Conservation (phyloP, 345 rosid genomes). For the Arabis alpina region DNA sequence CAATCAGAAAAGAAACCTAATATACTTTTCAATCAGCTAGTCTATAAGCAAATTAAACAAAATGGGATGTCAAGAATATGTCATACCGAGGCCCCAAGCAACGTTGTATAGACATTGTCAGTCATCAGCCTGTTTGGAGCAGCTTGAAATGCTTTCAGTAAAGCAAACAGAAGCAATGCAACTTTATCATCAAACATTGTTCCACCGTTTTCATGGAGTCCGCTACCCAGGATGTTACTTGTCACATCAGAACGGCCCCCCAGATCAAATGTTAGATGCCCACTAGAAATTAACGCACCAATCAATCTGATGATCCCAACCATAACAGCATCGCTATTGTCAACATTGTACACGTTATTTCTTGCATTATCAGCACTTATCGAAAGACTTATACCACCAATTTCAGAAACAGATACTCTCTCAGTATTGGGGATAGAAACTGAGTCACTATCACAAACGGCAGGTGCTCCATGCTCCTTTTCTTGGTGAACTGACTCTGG, state of each 20-base stretch:
- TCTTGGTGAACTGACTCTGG: conserved; percentile 47
- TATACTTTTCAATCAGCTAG: conserved; percentile 5
- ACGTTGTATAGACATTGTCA: conserved; percentile 75
- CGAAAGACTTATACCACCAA: conserved; percentile 96
- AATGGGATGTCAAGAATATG: conserved; percentile 24
- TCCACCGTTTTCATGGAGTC: conserved; percentile 69
- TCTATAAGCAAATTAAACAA: conserved; percentile 6
- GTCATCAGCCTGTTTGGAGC: conserved; percentile 96
- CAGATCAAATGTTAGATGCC: conserved; percentile 73
- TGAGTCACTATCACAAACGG: conserved; percentile 42
- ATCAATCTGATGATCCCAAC: conserved; percentile 87
- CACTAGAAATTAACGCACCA: conserved; percentile 82
- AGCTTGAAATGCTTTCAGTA: conserved; percentile 92
- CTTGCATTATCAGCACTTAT: conserved; percentile 95
- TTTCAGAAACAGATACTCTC: conserved; percentile 72
- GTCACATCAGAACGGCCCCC: conserved; percentile 59
- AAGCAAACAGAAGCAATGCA: conserved; percentile 83
- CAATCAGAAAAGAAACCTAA: conserved; percentile 27
- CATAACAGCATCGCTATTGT: conserved; percentile 83
- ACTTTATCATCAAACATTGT: conserved; percentile 98
- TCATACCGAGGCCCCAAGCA: conserved; percentile 96
- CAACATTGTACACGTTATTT: conserved; percentile 89
- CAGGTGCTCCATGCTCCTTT: conserved; percentile 46
- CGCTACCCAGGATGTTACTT: conserved; percentile 66
- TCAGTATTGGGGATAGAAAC: conserved; percentile 53